phyloP scores from a whole-genome alignment of 2,329 filamentous ascomycete species.

The Aplosporella prunicola region DNA sequence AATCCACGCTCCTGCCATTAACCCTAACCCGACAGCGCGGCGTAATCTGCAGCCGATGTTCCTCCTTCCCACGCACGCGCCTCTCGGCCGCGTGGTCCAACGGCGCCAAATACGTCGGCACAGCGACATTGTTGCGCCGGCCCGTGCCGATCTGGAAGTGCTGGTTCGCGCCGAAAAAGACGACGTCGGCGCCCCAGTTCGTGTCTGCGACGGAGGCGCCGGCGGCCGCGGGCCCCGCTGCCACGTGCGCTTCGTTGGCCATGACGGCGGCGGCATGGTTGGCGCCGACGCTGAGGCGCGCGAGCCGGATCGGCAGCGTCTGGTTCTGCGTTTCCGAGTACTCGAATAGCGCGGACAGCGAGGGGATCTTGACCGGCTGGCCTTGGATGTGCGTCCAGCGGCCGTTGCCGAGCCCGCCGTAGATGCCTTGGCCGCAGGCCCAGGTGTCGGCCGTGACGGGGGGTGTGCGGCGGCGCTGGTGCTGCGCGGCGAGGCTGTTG shows the following conservation, averaged over 20 bases:
- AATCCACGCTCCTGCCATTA: conserved; percentile 58
- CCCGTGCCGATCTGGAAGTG: conserved; percentile 88
- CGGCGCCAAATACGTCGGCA: conserved; percentile 69
- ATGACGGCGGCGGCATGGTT: conserved; percentile 78
- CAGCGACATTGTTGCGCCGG: conserved; percentile 68
- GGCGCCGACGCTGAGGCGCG: conserved; percentile 62
- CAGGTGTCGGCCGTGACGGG: conserved; percentile 67
- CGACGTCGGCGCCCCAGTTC: conserved; percentile 78
- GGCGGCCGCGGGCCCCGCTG: conserved; percentile 37
- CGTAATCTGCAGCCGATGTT: conserved; percentile 71
- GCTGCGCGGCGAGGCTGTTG: conserved; percentile 13
- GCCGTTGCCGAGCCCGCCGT: conserved; percentile 72
- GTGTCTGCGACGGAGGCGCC: conserved; percentile 54
- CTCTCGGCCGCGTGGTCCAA: conserved; percentile 57
- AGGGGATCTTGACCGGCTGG: conserved; percentile 69
- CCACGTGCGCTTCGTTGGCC: conserved; percentile 65
- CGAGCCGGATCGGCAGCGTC: conserved; percentile 68
- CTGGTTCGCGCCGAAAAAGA: conserved; percentile 96
- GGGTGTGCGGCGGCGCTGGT: conserved; percentile 39
- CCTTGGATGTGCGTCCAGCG: conserved; percentile 82
- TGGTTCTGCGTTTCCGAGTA: conserved; percentile 65
- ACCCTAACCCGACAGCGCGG: conserved; percentile 62
- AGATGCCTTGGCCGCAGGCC: conserved; percentile 78
- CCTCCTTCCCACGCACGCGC: conserved; percentile 53
- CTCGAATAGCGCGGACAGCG: conserved; percentile 74